Percentiles rank a stretch among this genome's conserved stretches.
Conservation (phyloP, 225 moss, liverwort and hornwort species). For the Sphagnum contortum region DNA sequence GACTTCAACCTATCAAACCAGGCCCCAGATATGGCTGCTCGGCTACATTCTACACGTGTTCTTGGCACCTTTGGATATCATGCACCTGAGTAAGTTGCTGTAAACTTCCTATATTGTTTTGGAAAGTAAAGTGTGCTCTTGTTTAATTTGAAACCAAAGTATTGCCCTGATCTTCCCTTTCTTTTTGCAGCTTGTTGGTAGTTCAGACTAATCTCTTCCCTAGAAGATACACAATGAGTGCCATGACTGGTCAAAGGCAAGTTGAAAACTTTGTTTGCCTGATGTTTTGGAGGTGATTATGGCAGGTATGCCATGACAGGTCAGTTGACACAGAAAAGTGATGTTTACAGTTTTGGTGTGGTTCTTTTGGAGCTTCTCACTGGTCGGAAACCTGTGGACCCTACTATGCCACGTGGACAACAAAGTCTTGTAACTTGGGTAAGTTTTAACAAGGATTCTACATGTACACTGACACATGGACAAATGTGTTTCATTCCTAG, state of each 20-base stretch:
- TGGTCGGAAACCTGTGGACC: slow-evolving; percentile 96
- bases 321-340: slow-evolving; percentile 96
- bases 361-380: slow-evolving; percentile 95
- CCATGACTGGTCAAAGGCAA: background rate
- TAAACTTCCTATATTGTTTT: too few species aligned
- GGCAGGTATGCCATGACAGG: slow-evolving; percentile 99
- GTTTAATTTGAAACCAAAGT: too few species aligned
- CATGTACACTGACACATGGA: too few species aligned
- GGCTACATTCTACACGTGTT: slow-evolving; percentile 95
- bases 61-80: slow-evolving; percentile 99
- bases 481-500: too few species aligned
- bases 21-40: slow-evolving; percentile 97
- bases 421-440: slow-evolving; percentile 99
- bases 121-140: too few species aligned
- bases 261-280: too few species aligned
- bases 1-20: slow-evolving; percentile 97
- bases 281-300: background rate
- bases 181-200: too few species aligned
- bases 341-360: slow-evolving; percentile 99
- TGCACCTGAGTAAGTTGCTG: slow-evolving; percentile 78
- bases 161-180: too few species aligned
- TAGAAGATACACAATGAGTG: background rate
- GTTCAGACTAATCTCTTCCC: background rate
- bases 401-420: slow-evolving; percentile 95
- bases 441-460: slow-evolving; percentile 2